These are phyloP conservation scores for Talaromyces sp. DNA, from an alignment of 2,329 filamentous ascomycete genomes.

Conservation along the genomic window DNA sequence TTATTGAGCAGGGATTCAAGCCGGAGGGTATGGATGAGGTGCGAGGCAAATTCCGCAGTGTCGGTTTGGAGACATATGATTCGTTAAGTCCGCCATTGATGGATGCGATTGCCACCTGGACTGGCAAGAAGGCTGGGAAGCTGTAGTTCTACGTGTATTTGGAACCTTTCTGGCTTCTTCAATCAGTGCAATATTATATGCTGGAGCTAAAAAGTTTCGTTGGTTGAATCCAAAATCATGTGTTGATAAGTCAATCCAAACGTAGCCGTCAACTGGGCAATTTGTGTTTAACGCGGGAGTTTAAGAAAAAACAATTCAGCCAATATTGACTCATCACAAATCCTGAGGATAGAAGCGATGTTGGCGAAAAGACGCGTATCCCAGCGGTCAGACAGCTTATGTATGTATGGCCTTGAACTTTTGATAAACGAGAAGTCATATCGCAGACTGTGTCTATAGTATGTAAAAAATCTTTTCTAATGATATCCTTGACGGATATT, in stretches of 20 bases:
- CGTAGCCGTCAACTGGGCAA: neutral
- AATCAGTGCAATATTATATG: neutral
- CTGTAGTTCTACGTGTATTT: conserved; percentile 12
- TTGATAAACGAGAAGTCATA: neutral
- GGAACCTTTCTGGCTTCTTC: neutral
- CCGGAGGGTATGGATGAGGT: conserved; percentile 52
- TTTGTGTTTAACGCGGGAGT: neutral
- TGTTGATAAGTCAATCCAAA: neutral
- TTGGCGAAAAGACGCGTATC: neutral
- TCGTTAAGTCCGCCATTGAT: conserved; percentile 56
- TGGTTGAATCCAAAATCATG: neutral
- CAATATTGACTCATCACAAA: too few relatives aligned
- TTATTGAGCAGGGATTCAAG: conserved; percentile 62
- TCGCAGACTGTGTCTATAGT: neutral
- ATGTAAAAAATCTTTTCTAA: neutral
- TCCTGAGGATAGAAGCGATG: too few relatives aligned
- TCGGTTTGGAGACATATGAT: conserved; percentile 60
- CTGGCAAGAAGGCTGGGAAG: conserved; percentile 43
- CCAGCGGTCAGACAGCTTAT: neutral
- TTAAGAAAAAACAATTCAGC: too few relatives aligned
- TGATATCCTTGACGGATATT: neutral
- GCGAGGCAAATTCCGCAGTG: conserved; percentile 45
- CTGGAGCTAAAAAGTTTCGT: neutral
- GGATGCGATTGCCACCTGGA: conserved; percentile 55
- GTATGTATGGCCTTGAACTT: neutral